phyloP scores from a whole-genome alignment of 768 basidiomycete species.

The Lenzites betulinus region DNA sequence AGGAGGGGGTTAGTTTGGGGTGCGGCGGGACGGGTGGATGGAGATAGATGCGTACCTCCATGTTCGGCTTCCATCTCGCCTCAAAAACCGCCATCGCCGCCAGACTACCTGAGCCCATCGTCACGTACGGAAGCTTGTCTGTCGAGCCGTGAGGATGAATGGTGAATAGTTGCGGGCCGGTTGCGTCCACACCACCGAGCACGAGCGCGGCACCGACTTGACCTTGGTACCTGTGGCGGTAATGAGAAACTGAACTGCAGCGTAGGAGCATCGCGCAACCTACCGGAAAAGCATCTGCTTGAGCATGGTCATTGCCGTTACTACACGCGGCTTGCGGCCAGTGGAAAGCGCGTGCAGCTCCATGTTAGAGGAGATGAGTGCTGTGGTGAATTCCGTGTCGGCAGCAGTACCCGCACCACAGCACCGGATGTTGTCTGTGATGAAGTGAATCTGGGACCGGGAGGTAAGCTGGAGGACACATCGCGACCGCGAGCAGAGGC shows the following conservation, averaged over 20 bases:
- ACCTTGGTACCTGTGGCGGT: slow-evolving; percentile 77
- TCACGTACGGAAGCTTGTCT: slow-evolving; percentile 97
- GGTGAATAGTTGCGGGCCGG: slow-evolving; percentile 94
- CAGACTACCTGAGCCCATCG: slow-evolving; percentile 95
- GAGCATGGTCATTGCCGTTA: slow-evolving; percentile 98
- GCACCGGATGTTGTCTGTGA: slow-evolving; percentile 93
- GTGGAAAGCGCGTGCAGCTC: slow-evolving; percentile 90
- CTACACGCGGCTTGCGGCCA: slow-evolving; percentile 89
- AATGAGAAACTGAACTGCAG: not conserved
- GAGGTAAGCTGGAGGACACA: not conserved
- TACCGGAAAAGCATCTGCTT: slow-evolving; percentile 95
- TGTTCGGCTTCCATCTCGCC: slow-evolving; percentile 74
- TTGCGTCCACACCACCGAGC: slow-evolving; percentile 93
- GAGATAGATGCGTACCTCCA: slow-evolving; percentile 58
- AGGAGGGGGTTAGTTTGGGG: not conserved
- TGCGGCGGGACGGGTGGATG: not conserved
- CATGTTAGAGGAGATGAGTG: slow-evolving; percentile 94
- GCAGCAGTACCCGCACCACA: slow-evolving; percentile 99
- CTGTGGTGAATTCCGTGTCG: slow-evolving; percentile 94
- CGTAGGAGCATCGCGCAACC: slow-evolving; percentile 16
- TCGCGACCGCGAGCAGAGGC: slow-evolving; percentile 13
- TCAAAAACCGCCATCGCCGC: slow-evolving; percentile 99
- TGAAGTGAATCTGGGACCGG: slow-evolving; percentile 83
- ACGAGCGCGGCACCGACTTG: slow-evolving; percentile 95
- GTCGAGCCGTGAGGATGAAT: slow-evolving; percentile 97